These are phyloP conservation scores for Jatropha podagrica DNA, from an alignment of 441 rosid genomes.

Conservation along the genomic window DNA sequence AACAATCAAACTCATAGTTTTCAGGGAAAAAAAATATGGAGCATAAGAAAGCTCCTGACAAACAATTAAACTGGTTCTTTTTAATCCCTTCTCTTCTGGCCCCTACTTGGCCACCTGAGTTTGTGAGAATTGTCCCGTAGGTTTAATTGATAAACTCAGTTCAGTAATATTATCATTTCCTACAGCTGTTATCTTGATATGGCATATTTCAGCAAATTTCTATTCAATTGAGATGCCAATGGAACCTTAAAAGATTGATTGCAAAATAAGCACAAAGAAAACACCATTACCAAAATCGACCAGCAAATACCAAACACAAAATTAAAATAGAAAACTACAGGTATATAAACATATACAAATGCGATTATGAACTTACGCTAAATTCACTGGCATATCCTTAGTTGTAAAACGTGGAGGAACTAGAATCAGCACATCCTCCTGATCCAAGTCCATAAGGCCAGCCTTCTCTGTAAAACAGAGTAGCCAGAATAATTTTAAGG, in stretches of 20 bases:
- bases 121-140: not conserved
- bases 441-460: conserved; percentile 66
- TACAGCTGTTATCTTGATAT: not conserved
- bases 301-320: not conserved
- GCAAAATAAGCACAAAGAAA: not conserved
- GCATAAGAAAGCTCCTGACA: conserved; percentile 7
- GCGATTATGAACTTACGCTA: conserved; percentile 47
- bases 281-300: not conserved
- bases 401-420: conserved; percentile 81
- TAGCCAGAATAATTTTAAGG: not conserved
- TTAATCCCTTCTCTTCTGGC: not conserved
- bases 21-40: conserved; percentile 11
- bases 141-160: not conserved
- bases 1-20: conserved; percentile 8
- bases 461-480: conserved; percentile 40
- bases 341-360: not conserved
- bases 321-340: not conserved
- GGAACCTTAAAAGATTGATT: not conserved
- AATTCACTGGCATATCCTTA: conserved; percentile 72
- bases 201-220: not conserved
- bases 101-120: not conserved
- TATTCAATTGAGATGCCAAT: not conserved
- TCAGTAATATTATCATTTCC: no score
- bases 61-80: not conserved
- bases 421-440: conserved; percentile 79